These are phyloP conservation scores for Mycena chlorophos DNA, from an alignment of 768 basidiomycete species.

Conservation along the genomic window DNA sequence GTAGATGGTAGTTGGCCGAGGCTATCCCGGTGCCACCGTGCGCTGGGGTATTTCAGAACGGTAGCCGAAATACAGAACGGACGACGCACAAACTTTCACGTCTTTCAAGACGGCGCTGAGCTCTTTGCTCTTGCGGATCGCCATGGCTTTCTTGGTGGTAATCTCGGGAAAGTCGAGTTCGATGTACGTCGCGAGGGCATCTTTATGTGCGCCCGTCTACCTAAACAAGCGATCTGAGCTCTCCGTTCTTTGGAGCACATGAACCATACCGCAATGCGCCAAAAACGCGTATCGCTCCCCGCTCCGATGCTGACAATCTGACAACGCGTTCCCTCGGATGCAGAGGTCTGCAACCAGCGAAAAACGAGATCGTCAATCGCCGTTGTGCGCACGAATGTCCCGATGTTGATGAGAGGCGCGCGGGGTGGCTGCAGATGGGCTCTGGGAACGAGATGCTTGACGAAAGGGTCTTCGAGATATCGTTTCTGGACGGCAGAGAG, in stretches of 20 bases:
- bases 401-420: constrained; percentile 92
- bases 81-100: constrained; percentile 45
- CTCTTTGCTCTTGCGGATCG: constrained; percentile 67
- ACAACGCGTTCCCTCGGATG: constrained; percentile 45
- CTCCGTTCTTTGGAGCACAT: background rate
- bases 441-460: constrained; percentile 65
- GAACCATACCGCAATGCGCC: constrained; percentile 80
- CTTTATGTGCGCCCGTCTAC: constrained; percentile 59
- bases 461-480: constrained; percentile 81
- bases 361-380: constrained; percentile 62
- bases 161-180: constrained; percentile 92
- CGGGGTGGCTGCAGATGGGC: constrained; percentile 60
- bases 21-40: constrained; percentile 63
- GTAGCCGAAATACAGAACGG: background rate
- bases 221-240: constrained; percentile 35
- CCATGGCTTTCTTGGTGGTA: constrained; percentile 80
- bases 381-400: constrained; percentile 83
- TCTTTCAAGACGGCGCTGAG: constrained; percentile 54
- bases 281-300: constrained; percentile 94
- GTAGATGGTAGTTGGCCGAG: constrained; percentile 62
- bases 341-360: constrained; percentile 29
- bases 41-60: constrained; percentile 35
- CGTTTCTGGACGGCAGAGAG: constrained; percentile 79
- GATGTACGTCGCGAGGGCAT: constrained; percentile 60
- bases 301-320: constrained; percentile 96